Percentiles rank a stretch among this genome's conserved stretches.
These are phyloP conservation scores for Cyanidioschyzon merolae DNA, from an alignment of 23 red algal genomes.

Conservation along the genomic window DNA sequence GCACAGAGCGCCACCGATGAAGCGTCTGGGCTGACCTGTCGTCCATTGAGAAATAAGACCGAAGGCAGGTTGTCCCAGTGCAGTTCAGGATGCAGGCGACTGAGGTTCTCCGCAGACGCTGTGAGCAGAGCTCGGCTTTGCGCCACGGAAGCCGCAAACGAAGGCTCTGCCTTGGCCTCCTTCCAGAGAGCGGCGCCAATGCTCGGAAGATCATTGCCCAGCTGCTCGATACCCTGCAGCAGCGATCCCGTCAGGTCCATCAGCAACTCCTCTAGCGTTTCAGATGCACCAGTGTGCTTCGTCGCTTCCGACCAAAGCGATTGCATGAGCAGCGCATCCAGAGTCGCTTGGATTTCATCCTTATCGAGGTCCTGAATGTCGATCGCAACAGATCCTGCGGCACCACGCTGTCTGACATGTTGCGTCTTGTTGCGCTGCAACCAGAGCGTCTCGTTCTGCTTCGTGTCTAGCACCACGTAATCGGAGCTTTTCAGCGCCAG, in stretches of 20 bases:
- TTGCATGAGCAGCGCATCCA: background rate
- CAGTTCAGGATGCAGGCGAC: background rate
- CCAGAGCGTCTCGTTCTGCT: background rate
- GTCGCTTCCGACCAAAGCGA: background rate
- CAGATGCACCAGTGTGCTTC: background rate
- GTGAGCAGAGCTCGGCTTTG: background rate
- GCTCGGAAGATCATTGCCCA: constrained; percentile 5
- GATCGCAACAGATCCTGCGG: background rate
- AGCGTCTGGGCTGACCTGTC: background rate
- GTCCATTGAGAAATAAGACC: background rate
- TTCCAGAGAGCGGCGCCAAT: background rate
- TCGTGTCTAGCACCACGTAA: constrained; percentile 52
- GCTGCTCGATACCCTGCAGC: background rate
- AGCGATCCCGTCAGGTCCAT: background rate
- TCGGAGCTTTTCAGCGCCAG: constrained; percentile 66
- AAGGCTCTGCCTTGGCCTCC: background rate
- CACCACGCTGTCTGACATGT: background rate
- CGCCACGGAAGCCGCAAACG: background rate
- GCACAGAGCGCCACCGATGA: background rate
- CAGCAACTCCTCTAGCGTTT: background rate
- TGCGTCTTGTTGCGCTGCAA: background rate
- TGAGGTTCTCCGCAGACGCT: background rate
- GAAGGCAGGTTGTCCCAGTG: background rate
- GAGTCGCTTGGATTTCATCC: background rate
- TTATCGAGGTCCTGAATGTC: constrained; percentile 4